Conservation (phyloP, 2,329 filamentous ascomycete genomes). For the Talaromyces albobiverticillius region DNA sequence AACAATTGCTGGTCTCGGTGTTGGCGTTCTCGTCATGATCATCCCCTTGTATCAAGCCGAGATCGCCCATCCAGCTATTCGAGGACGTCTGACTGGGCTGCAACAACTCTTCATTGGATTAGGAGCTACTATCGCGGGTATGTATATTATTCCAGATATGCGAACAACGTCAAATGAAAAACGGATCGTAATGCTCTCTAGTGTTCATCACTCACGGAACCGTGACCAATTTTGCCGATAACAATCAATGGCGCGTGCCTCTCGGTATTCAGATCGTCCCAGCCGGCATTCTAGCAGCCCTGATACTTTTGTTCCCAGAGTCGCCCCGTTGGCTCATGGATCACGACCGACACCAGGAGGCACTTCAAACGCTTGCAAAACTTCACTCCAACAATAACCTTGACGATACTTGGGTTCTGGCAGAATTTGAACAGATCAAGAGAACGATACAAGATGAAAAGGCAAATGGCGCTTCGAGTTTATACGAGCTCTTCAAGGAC, state of each 20-base stretch:
- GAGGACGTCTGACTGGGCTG: neutral
- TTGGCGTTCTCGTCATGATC: no score
- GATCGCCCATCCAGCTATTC: neutral
- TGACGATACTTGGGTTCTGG: constrained; percentile 5
- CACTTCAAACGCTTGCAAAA: constrained; percentile 28
- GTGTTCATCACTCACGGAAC: no score
- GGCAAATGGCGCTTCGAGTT: constrained; percentile 18
- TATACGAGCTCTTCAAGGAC: constrained; percentile 22
- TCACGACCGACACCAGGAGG: constrained; percentile 38
- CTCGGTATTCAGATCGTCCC: constrained; percentile 3
- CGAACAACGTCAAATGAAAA: no score
- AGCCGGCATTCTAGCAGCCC: neutral
- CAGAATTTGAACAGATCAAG: constrained; percentile 24
- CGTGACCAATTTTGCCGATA: no score
- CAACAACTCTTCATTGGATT: constrained; percentile 3
- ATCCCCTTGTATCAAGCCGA: constrained; percentile 8
- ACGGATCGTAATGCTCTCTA: no score
- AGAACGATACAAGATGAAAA: constrained; percentile 22
- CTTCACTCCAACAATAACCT: neutral
- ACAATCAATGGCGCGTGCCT: constrained; percentile 1
- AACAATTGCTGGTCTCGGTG: constrained; percentile 3
- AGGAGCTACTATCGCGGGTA: no score
- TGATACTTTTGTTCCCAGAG: constrained; percentile 30
- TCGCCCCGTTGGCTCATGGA: constrained; percentile 44
- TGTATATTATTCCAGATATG: no score